phyloP scores from a whole-genome alignment of 139 green algal genomes.

The Chlamydomonas incerta region DNA sequence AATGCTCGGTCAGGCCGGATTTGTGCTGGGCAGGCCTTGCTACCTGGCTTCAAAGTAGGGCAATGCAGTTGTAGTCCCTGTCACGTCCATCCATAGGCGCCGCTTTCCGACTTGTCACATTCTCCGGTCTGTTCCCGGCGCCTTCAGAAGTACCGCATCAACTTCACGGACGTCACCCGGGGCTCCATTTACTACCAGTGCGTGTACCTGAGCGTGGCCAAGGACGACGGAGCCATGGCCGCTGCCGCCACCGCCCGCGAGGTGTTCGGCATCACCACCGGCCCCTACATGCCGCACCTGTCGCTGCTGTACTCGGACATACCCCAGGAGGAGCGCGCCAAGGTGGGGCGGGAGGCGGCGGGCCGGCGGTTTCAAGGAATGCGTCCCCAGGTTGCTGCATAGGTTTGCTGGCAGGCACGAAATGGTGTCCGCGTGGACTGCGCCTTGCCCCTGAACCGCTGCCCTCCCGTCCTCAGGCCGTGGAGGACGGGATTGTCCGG shows the following conservation, averaged over 20 bases:
- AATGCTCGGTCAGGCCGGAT: too few relatives aligned
- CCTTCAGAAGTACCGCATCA: constrained; percentile 58
- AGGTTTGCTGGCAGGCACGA: too few relatives aligned
- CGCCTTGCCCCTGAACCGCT: too few relatives aligned
- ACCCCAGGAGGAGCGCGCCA: neutral
- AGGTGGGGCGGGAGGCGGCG: neutral
- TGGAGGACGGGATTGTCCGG: constrained; percentile 30
- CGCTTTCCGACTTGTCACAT: too few relatives aligned
- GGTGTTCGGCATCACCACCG: neutral
- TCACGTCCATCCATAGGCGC: too few relatives aligned
- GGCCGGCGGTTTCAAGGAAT: too few relatives aligned
- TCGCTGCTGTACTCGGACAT: constrained; percentile 17
- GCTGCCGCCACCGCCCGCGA: neutral
- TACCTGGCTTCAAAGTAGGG: too few relatives aligned
- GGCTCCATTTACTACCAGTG: constrained; percentile 56
- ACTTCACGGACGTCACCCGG: constrained; percentile 50
- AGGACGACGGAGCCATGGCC: neutral
- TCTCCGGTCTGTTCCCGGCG: too few relatives aligned
- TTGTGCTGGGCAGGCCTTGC: too few relatives aligned
- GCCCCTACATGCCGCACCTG: neutral
- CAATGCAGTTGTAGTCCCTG: too few relatives aligned
- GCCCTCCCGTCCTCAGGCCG: neutral
- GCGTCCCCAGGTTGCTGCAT: too few relatives aligned
- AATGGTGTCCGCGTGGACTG: too few relatives aligned
- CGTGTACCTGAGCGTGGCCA: constrained; percentile 28